Evolutionary conservation across 257 asterid genomes (phyloP).

Genomic region (Capsicum rhomboideum): DNA sequence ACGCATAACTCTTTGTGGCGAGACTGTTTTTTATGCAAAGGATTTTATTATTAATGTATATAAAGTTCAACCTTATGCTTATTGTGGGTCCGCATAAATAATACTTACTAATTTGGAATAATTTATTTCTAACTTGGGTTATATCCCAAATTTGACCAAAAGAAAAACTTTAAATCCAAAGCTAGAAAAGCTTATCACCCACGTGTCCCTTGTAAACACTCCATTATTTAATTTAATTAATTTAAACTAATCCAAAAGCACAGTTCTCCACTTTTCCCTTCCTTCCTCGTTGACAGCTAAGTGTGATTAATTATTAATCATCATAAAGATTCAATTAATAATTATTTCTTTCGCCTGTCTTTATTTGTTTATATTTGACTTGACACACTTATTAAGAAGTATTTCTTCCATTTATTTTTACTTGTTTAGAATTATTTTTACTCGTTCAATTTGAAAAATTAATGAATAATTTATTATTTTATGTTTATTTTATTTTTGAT

Average conservation of each 20-base stretch:
- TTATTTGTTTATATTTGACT: no score
- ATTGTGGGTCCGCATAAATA: background rate
- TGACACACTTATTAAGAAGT: no score
- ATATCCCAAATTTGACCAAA: constrained; percentile 3
- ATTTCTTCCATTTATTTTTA: no score
- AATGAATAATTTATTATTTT: no score
- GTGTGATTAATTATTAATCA: background rate
- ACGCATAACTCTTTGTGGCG: no score
- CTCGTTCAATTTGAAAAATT: no score
- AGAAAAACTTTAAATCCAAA: background rate
- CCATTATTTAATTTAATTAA: background rate
- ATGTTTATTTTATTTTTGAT: no score
- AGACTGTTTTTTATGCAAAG: no score
- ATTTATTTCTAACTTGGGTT: background rate
- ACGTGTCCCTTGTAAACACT: constrained; percentile 12
- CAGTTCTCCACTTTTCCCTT: background rate
- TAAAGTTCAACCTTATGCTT: background rate
- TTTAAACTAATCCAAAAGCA: background rate
- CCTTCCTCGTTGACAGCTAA: constrained; percentile 15
- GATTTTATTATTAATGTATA: background rate
- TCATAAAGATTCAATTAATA: background rate
- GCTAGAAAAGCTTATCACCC: constrained; percentile 1
- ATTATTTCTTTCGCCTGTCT: background rate
- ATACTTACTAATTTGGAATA: background rate
- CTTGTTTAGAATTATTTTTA: no score